phyloP scores from a whole-genome alignment of 108 stramenopile genomes.

The Fistulifera solaris region DNA sequence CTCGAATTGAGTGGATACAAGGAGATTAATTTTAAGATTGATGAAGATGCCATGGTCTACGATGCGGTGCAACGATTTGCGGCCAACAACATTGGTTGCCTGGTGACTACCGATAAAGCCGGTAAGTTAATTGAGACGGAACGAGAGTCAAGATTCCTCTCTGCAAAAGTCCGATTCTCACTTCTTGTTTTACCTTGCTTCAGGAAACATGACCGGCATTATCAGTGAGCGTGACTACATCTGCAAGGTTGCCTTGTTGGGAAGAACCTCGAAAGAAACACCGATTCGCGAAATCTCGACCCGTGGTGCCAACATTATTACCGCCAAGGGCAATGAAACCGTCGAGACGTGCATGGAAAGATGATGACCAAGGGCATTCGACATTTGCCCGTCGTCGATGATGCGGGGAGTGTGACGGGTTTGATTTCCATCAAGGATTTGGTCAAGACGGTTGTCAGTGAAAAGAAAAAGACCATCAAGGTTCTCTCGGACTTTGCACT shows the following conservation, averaged over 20 bases:
- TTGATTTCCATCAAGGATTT: slow-evolving; percentile 85
- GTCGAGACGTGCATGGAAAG: slow-evolving; percentile 88
- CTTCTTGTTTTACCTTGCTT: slow-evolving; percentile 7
- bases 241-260: slow-evolving; percentile 79
- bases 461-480: slow-evolving; percentile 73
- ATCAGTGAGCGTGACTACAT: slow-evolving; percentile 89
- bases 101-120: slow-evolving; percentile 60
- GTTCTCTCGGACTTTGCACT: slow-evolving; percentile 71
- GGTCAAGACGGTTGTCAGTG: slow-evolving; percentile 59
- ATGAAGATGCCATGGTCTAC: slow-evolving; percentile 73
- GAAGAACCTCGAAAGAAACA: slow-evolving; percentile 61
- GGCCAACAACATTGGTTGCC: slow-evolving; percentile 85
- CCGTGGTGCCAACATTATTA: slow-evolving; percentile 69
- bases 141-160: background rate
- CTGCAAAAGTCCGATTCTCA: too few relatives aligned
- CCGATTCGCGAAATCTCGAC: slow-evolving; percentile 83
- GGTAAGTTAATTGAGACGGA: slow-evolving; percentile 32
- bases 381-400: slow-evolving; percentile 84
- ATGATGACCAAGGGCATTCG: slow-evolving; percentile 86
- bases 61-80: slow-evolving; percentile 90
- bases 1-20: slow-evolving; percentile 75
- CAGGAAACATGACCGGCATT: slow-evolving; percentile 66
- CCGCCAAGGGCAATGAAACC: slow-evolving; percentile 65
- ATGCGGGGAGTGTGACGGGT: slow-evolving; percentile 51
- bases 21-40: slow-evolving; percentile 79